These are phyloP conservation scores for Sisymbrium altissimum DNA, from an alignment of 345 rosid genomes.

Conservation along the genomic window DNA sequence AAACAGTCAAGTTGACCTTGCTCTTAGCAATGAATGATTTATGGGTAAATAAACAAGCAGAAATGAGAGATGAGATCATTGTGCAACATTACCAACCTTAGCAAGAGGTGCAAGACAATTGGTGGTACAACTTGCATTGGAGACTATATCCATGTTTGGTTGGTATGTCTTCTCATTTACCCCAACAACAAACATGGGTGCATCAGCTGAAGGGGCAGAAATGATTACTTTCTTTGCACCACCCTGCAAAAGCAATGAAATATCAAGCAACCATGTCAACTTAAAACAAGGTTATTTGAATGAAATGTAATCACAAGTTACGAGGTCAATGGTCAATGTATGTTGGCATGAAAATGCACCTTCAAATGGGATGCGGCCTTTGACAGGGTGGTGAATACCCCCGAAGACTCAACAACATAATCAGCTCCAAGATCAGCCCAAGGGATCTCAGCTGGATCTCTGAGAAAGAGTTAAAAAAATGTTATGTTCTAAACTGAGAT, in stretches of 20 bases:
- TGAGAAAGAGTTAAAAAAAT: constrained; percentile 26
- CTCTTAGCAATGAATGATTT: background rate
- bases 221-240: constrained; percentile 96
- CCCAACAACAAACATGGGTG: constrained; percentile 99
- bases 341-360: constrained; percentile 41
- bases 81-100: constrained; percentile 52
- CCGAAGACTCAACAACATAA: constrained; percentile 93
- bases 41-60: background rate
- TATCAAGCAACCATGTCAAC: background rate
- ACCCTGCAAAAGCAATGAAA: constrained; percentile 49
- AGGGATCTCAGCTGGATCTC: constrained; percentile 95
- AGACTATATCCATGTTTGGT: constrained; percentile 89
- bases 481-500: constrained; percentile 16
- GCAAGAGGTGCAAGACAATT: constrained; percentile 99
- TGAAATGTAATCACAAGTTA: background rate
- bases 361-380: constrained; percentile 86
- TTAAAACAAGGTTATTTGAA: background rate
- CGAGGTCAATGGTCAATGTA: background rate
- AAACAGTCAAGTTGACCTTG: background rate
- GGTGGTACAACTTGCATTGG: constrained; percentile 99
- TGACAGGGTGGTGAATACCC: constrained; percentile 78
- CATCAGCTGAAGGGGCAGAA: constrained; percentile 98
- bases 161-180: constrained; percentile 86
- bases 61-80: background rate
- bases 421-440: constrained; percentile 96